phyloP scores from a whole-genome alignment of 1,139 yeast genomes.

The Suhomyces taliae region DNA sequence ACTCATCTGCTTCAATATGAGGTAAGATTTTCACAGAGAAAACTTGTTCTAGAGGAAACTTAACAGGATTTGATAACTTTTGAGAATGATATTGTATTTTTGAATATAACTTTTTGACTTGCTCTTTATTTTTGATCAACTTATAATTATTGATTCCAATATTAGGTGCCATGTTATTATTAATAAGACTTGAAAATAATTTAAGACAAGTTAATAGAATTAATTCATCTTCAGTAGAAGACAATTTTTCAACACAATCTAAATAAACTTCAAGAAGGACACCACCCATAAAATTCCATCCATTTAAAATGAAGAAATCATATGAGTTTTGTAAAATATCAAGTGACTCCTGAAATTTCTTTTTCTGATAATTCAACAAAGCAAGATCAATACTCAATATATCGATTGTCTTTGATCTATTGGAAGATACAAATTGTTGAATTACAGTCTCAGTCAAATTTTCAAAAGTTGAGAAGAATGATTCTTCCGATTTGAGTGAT shows the following conservation, averaged over 20 bases:
- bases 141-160: slow-evolving; percentile 34
- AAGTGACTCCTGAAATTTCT: slow-evolving; percentile 61
- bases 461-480: slow-evolving; percentile 28
- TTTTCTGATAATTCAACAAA: slow-evolving; percentile 57
- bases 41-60: slow-evolving; percentile 31
- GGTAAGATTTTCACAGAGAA: slow-evolving; percentile 31
- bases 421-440: slow-evolving; percentile 47
- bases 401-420: slow-evolving; percentile 65
- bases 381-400: slow-evolving; percentile 83
- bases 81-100: slow-evolving; percentile 23
- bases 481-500: slow-evolving; percentile 17
- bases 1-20: slow-evolving; percentile 24
- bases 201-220: slow-evolving; percentile 34
- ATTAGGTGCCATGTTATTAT: slow-evolving; percentile 11
- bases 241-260: slow-evolving; percentile 59
- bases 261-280: slow-evolving; percentile 64
- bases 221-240: slow-evolving; percentile 17
- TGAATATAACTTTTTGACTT: slow-evolving; percentile 23
- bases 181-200: slow-evolving; percentile 32
- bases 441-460: slow-evolving; percentile 44
- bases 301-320: slow-evolving; percentile 61
- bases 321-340: slow-evolving; percentile 67
- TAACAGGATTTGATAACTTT: slow-evolving; percentile 18
- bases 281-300: slow-evolving; percentile 76
- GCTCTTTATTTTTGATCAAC: slow-evolving; percentile 21